Base-by-base conservation (phyloP, 2,329 filamentous ascomycete genomes). In the Talaromyces atroroseus region DNA sequence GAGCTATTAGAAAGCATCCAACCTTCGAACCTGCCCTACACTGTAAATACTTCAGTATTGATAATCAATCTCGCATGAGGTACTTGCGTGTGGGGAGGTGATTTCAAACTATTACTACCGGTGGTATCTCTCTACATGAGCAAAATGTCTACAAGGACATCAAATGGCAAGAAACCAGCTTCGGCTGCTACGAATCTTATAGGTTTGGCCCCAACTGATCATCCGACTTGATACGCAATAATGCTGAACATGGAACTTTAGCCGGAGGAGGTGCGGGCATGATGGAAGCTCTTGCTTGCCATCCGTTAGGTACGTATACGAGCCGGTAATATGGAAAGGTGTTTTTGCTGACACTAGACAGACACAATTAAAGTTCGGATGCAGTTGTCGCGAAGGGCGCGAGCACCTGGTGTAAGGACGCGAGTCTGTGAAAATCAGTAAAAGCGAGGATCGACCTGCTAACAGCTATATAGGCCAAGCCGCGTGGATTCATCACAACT, bases 361-460 rank as follows among this genome's bases (percentile, higher is more conserved):
- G 90, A 96, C 75, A 96, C 92, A 59, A 95, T 97, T 80, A 96
- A 99, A 82, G 94, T 99, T 60, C 91, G 94, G 65, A 99, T 99
- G 95, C 94, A 99, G 78, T 87, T 99, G 59, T 97, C 94, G 56
- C 83, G 88, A 63, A 85, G 94, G 71, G 90, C 89, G 50, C 83
- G 88, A 63, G 82, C 85, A 59, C 91, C 91, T 56, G 94, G 94
- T 59, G 84, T 88, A 72, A 63, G 81, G 78, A 48, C 47, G 21
- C 2, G n/a, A 44, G 18, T 20, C 40, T 21, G 18, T 18, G 40
- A 42, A 8, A 18, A 44, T 11, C 7, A 23, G 14, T 36, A 16
- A 36, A 36, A 14, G 2, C 12, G 5, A n/a, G 18, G 20, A 6
- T 44, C 20, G 18, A 23, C 12, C 40, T 23, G 21, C 58, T 60